phyloP scores from a whole-genome alignment of 208 protist species.

The Leishmania turanica region DNA sequence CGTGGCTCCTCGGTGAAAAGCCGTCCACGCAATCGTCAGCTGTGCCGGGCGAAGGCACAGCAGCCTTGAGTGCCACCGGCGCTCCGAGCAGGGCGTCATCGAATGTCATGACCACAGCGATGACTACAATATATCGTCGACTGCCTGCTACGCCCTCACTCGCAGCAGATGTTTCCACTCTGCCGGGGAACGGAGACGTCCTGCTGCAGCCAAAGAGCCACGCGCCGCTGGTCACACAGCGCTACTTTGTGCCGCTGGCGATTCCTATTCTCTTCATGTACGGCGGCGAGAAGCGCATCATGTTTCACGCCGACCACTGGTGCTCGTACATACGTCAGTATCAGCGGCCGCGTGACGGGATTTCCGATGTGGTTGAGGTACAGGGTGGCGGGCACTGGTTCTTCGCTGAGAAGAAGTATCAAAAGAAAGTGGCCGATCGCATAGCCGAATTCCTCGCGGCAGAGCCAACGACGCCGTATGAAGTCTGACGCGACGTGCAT shows the following conservation, averaged over 20 bases:
- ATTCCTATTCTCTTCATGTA: slow-evolving; percentile 79
- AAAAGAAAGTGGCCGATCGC: slow-evolving; percentile 46
- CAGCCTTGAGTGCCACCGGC: not conserved
- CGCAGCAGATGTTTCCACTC: slow-evolving; percentile 19
- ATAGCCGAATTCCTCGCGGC: slow-evolving; percentile 54
- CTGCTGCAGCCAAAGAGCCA: slow-evolving; percentile 20
- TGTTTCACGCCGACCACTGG: slow-evolving; percentile 72
- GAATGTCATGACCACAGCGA: slow-evolving; percentile 35
- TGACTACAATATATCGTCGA: slow-evolving; percentile 34
- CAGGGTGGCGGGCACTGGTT: slow-evolving; percentile 80
- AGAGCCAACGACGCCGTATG: not conserved
- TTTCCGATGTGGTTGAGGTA: slow-evolving; percentile 69
- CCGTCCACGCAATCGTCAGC: not conserved
- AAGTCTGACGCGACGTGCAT: not conserved
- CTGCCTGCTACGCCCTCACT: slow-evolving; percentile 26
- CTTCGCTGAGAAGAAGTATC: slow-evolving; percentile 66
- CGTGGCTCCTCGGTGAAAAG: slow-evolving; percentile 24
- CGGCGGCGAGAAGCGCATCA: slow-evolving; percentile 48
- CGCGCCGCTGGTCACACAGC: slow-evolving; percentile 49
- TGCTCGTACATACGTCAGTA: slow-evolving; percentile 52
- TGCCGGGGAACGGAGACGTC: slow-evolving; percentile 24
- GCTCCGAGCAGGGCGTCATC: slow-evolving; percentile 15
- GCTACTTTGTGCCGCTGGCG: slow-evolving; percentile 59
- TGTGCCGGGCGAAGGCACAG: not conserved
- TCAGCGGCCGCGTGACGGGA: slow-evolving; percentile 56